phyloP scores from a whole-genome alignment of 2,329 filamentous ascomycete species.

The Pseudogymnoascus sp. region DNA sequence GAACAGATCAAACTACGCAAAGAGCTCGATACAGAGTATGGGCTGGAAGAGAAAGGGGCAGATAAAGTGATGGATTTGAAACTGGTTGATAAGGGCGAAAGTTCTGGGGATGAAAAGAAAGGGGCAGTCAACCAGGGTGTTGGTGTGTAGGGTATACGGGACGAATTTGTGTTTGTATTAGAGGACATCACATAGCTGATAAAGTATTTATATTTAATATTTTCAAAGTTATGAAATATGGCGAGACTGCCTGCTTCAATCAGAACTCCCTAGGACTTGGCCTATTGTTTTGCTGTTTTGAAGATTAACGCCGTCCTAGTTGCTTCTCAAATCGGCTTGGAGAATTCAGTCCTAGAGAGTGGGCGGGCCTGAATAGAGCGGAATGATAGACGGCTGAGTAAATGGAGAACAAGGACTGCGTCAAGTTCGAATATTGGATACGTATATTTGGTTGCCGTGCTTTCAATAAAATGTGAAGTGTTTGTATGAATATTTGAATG shows the following conservation, averaged over 20 bases:
- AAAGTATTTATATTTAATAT: neutral
- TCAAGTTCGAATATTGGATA: neutral
- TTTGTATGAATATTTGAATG: neutral
- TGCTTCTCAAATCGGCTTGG: neutral
- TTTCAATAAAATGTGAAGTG: neutral
- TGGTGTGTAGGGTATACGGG: neutral
- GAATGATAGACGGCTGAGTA: neutral
- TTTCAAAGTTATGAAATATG: neutral
- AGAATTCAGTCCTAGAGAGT: neutral
- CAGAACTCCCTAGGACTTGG: neutral
- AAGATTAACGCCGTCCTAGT: neutral
- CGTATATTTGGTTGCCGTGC: neutral
- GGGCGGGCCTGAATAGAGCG: neutral
- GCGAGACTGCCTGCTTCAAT: neutral
- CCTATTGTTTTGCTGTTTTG: neutral
- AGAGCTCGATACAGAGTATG: constrained; percentile 36
- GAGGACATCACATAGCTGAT: neutral
- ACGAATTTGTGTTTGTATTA: neutral
- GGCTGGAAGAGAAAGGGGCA: constrained; percentile 29
- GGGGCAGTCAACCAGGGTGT: neutral
- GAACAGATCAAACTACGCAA: constrained; percentile 34
- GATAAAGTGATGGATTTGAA: neutral
- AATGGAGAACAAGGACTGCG: neutral
- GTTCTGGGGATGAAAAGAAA: neutral
- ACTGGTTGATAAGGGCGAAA: neutral